A percentile compares a stretch with the other conserved stretches of the same genome.
Conservation (phyloP, 1,284 basidiomycete species). For the Cutaneotrichosporon cutaneum region DNA sequence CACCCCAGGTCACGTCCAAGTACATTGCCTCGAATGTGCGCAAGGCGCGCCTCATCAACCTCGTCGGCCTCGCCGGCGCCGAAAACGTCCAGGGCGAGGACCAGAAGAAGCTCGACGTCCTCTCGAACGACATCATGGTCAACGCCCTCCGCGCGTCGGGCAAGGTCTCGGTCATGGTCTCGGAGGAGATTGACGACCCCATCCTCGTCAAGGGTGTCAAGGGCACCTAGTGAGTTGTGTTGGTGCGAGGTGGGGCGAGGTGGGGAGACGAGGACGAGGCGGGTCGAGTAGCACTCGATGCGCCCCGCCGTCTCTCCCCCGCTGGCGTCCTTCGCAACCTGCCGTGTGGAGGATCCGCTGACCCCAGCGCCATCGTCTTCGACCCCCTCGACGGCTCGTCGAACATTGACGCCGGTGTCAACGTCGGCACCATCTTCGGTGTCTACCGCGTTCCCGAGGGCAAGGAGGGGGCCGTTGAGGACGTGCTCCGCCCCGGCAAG, state of each 20-base stretch:
- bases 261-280: background rate
- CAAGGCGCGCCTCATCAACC: conserved; percentile 93
- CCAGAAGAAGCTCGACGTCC: conserved; percentile 98
- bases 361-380: conserved; percentile 80
- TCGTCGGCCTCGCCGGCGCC: conserved; percentile 95
- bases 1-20: conserved; percentile 59
- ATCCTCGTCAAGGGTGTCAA: conserved; percentile 66
- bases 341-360: background rate
- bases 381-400: conserved; percentile 97
- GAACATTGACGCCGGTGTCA: conserved; percentile 99
- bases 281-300: background rate
- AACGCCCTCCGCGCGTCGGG: conserved; percentile 90
- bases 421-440: conserved; percentile 99
- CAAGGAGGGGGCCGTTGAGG: conserved; percentile 72
- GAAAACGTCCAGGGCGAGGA: conserved; percentile 98
- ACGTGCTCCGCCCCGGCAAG: conserved; percentile 89
- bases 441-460: conserved; percentile 81
- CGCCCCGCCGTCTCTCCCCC: too few species aligned
- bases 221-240: conserved; percentile 66
- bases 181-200: conserved; percentile 87
- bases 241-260: background rate
- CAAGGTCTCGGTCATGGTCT: conserved; percentile 94
- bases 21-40: conserved; percentile 99
- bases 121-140: conserved; percentile 99
- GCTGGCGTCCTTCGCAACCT: too few species aligned